Percentiles rank a stretch among this genome's conserved stretches.
Conservation (phyloP, 352 stramenopile species). For the Phytophthora ramorum region DNA sequence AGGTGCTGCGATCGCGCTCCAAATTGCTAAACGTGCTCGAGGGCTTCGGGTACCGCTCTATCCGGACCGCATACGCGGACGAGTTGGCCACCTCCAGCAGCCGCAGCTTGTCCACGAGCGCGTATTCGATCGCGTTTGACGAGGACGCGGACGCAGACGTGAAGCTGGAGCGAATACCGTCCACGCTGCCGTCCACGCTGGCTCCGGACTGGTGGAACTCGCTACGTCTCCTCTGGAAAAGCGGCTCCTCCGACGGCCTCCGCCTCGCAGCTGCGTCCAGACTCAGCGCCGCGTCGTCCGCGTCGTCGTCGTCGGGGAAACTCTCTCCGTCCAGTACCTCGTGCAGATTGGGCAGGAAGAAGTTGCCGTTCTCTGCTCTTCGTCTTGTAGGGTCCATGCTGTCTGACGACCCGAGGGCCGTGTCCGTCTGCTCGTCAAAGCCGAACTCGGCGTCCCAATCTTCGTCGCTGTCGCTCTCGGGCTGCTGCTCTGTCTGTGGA, state of each 20-base stretch:
- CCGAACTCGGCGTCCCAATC: conserved; percentile 88
- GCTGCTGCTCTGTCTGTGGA: neutral
- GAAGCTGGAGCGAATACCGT: conserved; percentile 64
- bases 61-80: conserved; percentile 77
- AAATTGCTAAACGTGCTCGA: conserved; percentile 73
- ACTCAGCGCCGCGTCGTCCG: conserved; percentile 32
- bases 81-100: conserved; percentile 76
- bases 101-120: conserved; percentile 72
- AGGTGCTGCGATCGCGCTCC: conserved; percentile 53
- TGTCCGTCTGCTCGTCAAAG: conserved; percentile 64
- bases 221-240: conserved; percentile 65
- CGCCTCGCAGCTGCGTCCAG: conserved; percentile 29
- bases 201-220: conserved; percentile 46
- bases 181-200: conserved; percentile 54
- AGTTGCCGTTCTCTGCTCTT: conserved; percentile 83
- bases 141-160: conserved; percentile 49
- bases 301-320: conserved; percentile 54
- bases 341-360: conserved; percentile 80
- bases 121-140: conserved; percentile 61
- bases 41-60: conserved; percentile 83
- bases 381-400: conserved; percentile 67
- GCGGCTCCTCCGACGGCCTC: conserved; percentile 57
- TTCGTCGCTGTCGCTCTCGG: conserved; percentile 33
- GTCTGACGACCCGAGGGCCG: conserved; percentile 31
- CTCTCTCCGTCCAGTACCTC: conserved; percentile 81